Conservation (phyloP, 2,329 filamentous ascomycete species). For the Monosporascus sp. region DNA sequence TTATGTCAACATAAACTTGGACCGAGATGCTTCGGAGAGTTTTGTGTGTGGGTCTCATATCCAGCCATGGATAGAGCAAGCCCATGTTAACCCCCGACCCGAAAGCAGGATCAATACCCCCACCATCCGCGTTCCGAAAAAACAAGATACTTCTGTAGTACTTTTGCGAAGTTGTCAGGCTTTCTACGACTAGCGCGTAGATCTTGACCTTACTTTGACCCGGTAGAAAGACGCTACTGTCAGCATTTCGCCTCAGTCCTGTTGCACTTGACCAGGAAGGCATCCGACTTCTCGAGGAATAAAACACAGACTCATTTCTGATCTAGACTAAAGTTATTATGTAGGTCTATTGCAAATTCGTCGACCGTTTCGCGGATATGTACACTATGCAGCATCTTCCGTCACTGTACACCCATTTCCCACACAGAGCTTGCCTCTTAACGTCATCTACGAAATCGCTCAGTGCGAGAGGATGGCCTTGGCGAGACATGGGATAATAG, state of each 20-base stretch:
- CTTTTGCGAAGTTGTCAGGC: not conserved
- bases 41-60: conserved; percentile 1
- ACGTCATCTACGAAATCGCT: conserved; percentile 12
- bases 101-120: conserved; percentile 8
- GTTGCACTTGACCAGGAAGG: not conserved
- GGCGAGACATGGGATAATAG: conserved; percentile 1
- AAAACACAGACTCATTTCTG: not conserved
- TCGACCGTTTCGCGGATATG: conserved; percentile 5
- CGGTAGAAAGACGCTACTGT: not conserved
- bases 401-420: conserved; percentile 6
- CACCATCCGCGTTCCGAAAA: not conserved
- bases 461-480: conserved; percentile 6
- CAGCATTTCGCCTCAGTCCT: not conserved
- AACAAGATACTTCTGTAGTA: not conserved
- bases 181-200: not conserved
- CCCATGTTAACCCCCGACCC: conserved; percentile 7
- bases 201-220: not conserved
- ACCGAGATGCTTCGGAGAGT: conserved; percentile 1
- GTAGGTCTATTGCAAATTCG: not conserved
- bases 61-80: conserved; percentile 6
- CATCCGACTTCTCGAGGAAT: not conserved
- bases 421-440: conserved; percentile 5
- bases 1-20: not conserved
- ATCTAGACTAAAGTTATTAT: not conserved
- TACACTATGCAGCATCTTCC: conserved; percentile 4